Evolutionary conservation across 106 monocot genomes (phyloP), one percentile per base, ranked within the genome.

Genomic region (Hemerocallis citrina): DNA sequence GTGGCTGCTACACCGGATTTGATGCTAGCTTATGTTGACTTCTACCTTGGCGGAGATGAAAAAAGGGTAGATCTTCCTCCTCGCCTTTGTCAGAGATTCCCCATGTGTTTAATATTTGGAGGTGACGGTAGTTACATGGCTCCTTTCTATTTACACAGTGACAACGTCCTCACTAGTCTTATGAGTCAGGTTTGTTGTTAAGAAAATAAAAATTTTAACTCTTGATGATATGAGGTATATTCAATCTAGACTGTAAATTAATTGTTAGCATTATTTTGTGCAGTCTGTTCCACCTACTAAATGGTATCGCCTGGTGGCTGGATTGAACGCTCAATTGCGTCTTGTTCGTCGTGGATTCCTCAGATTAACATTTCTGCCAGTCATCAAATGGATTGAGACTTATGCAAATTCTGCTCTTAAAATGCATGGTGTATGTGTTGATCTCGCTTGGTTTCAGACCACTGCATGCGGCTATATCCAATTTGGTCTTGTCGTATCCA

Each of bases 1-100:
- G 92, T 93, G 49, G 84, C 92, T 60, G 88, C 92, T 39, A 85
- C 84, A 7, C 84, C 84, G 36, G 92, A 93, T 74, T 74, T 88
- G 49, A 93, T 93, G 88, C 80, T 93, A 36, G 92, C 81, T 11
- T 84, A 88, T 77, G 71, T 93, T 35, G 92, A 93, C 52, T 93
- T 92, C 65, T 93, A 81, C 34, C 81, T 93, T 73, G 92, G 92
- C 31, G 92, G 92, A 48, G 92, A 93, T 84, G 92, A 93, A 69
- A 93, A 93, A 74, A 78, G 84, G 55, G 66, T 88, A 17, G 92
- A 93, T 68, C 81, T 93, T 43, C 92, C 92, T 63, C 81, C 84
- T 65, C 77, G 76, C 45, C 84, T 93, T 42, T 78, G 74, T 38
- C 92, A 88, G 74, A 78, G 92, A 67, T 84, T 88, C 57, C 92